Conservation (phyloP, 768 basidiomycete species). For the Xanthoconium stramineum region DNA sequence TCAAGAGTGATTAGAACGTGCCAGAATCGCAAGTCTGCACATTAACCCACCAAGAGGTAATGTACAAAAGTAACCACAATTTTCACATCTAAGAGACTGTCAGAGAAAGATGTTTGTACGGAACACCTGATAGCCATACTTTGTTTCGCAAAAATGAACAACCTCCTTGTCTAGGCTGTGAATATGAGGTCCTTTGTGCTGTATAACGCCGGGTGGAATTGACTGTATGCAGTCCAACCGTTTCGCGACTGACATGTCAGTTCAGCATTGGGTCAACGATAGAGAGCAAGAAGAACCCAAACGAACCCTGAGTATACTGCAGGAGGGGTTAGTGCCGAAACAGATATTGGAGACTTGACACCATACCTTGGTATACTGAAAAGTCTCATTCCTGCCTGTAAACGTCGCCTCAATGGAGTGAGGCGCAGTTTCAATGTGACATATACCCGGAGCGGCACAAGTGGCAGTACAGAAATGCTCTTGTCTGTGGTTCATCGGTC, state of each 20-base stretch:
- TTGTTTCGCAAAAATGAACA: constrained; percentile 54
- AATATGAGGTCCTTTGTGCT: constrained; percentile 46
- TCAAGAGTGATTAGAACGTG: background rate
- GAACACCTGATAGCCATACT: constrained; percentile 27
- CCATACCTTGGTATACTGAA: constrained; percentile 60
- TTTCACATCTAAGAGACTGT: no score
- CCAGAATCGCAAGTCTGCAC: no score
- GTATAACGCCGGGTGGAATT: constrained; percentile 40
- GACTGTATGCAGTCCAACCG: constrained; percentile 47
- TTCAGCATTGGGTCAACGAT: background rate
- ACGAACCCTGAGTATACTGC: constrained; percentile 54
- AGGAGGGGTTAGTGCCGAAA: background rate
- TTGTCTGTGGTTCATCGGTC: constrained; percentile 38
- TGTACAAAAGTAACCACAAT: no score
- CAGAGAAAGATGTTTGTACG: background rate
- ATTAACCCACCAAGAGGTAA: no score
- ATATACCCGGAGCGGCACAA: constrained; percentile 41
- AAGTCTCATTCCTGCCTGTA: constrained; percentile 55
- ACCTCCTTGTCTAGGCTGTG: no score
- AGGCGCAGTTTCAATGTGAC: constrained; percentile 34
- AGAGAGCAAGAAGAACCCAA: background rate
- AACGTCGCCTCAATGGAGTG: constrained; percentile 62
- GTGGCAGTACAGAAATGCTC: constrained; percentile 44
- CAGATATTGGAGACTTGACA: background rate
- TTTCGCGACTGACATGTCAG: constrained; percentile 38